Percentiles rank a stretch among this genome's conserved stretches.
Evolutionary conservation across 2,329 filamentous ascomycete species (phyloP).

Genomic region (Claviceps lovelessii): DNA sequence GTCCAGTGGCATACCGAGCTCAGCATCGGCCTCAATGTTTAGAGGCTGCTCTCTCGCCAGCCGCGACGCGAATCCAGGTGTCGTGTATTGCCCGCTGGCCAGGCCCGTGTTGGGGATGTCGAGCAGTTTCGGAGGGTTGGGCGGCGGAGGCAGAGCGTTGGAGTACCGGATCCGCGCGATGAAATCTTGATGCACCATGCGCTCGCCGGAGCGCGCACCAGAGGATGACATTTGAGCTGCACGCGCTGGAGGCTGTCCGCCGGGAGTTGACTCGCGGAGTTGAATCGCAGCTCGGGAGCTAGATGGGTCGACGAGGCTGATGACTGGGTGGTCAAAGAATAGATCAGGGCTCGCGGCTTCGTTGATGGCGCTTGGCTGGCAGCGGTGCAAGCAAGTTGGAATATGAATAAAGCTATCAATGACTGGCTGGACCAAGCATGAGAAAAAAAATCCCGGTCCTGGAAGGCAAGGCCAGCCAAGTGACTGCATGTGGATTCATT

Average conservation of each 20-base stretch:
- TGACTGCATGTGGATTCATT: not conserved
- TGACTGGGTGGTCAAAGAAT: not conserved
- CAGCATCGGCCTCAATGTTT: slow-evolving; percentile 94
- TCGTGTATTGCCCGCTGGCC: slow-evolving; percentile 74
- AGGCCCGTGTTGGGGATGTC: slow-evolving; percentile 92
- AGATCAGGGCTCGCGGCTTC: not conserved
- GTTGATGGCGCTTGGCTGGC: not conserved
- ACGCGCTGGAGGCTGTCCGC: not conserved
- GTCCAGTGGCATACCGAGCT: slow-evolving; percentile 94
- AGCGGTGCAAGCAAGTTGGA: not conserved
- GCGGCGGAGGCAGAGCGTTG: slow-evolving; percentile 87
- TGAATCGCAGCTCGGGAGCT: not conserved
- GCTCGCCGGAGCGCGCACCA: slow-evolving; percentile 33
- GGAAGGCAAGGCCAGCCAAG: not conserved
- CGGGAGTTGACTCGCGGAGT: not conserved
- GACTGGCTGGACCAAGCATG: not conserved
- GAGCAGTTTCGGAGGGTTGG: slow-evolving; percentile 88
- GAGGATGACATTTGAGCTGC: slow-evolving; percentile 18
- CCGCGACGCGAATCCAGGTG: slow-evolving; percentile 75
- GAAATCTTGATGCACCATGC: slow-evolving; percentile 79
- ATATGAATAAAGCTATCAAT: not conserved
- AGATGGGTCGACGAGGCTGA: not conserved
- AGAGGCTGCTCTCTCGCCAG: slow-evolving; percentile 82
- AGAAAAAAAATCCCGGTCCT: no score
- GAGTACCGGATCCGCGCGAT: slow-evolving; percentile 91